Conservation (phyloP, 352 stramenopile species). For the Phytopythium litorale region DNA sequence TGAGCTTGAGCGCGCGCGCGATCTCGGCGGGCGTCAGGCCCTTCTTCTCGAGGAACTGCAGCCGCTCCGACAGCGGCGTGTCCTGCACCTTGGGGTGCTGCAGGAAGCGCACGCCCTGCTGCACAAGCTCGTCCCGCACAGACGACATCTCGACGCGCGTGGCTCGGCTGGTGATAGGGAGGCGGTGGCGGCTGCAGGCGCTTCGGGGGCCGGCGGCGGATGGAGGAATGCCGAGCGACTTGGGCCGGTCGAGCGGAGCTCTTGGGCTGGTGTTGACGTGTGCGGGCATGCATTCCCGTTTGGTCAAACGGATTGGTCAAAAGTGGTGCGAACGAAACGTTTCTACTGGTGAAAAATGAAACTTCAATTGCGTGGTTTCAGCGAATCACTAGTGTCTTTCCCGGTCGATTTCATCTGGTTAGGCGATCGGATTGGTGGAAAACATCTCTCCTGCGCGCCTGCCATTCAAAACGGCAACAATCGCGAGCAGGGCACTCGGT, state of each 20-base stretch:
- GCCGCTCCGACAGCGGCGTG: constrained; percentile 64
- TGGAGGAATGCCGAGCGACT: background rate
- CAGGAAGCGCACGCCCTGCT: constrained; percentile 75
- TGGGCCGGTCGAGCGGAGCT: background rate
- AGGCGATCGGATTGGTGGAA: constrained; percentile 11
- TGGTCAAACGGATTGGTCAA: constrained; percentile 4
- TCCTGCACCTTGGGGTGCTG: constrained; percentile 75
- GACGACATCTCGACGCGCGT: constrained; percentile 8
- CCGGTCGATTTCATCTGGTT: background rate
- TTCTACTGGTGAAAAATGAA: constrained; percentile 9
- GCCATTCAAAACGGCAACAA: constrained; percentile 13
- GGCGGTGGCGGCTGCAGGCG: background rate
- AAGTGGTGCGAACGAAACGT: no score
- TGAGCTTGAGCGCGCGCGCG: constrained; percentile 53
- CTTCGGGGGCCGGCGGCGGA: background rate
- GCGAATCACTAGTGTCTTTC: background rate
- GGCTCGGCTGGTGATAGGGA: background rate
- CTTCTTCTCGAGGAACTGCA: constrained; percentile 78
- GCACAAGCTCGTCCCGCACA: constrained; percentile 55
- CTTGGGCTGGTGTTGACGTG: constrained; percentile 13
- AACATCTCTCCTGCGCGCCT: background rate
- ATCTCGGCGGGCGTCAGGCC: constrained; percentile 66
- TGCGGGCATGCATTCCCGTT: background rate
- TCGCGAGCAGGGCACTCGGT: background rate
- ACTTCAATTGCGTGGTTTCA: constrained; percentile 13